phyloP scores from a whole-genome alignment of 441 rosid species.

The Arabidopsis lyrata region DNA sequence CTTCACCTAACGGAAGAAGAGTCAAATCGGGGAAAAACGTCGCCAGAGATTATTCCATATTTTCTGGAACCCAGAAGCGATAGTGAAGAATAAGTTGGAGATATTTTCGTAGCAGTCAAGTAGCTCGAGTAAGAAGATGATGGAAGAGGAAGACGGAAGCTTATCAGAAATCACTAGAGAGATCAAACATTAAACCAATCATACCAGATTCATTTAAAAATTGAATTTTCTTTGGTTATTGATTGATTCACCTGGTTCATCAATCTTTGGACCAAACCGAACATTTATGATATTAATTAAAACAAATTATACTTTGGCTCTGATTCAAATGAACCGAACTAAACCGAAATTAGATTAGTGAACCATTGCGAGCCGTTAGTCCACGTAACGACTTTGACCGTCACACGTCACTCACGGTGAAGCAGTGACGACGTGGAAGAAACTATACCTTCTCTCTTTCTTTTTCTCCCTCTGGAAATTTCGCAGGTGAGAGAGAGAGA shows the following conservation, averaged over 20 bases:
- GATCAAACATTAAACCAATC: conserved; percentile 18
- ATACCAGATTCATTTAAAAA: background rate
- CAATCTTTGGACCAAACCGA: background rate
- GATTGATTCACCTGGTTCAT: background rate
- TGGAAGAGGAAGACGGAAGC: conserved; percentile 23
- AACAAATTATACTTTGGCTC: background rate
- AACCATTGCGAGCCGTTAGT: conserved; percentile 25
- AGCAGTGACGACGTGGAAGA: conserved; percentile 59
- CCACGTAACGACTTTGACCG: conserved; percentile 46
- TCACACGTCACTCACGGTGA: conserved; percentile 40
- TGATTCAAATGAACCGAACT: background rate
- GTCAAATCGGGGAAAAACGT: conserved; percentile 3
- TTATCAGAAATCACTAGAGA: conserved; percentile 29
- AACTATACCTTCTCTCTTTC: conserved; percentile 15
- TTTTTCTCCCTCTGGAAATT: conserved; percentile 2
- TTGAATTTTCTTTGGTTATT: conserved; percentile 8
- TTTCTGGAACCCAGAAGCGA: conserved; percentile 5
- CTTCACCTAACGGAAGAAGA: conserved; percentile 18
- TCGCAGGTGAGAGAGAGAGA: conserved; percentile 1
- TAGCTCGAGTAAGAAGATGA: conserved; percentile 31
- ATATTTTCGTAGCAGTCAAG: conserved; percentile 35
- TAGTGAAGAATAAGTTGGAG: conserved; percentile 30
- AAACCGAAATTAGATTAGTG: conserved; percentile 23
- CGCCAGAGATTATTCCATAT: background rate
- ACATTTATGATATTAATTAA: background rate